phyloP scores from a whole-genome alignment of 2,329 filamentous ascomycete species.

The Diaporthe sp. region DNA sequence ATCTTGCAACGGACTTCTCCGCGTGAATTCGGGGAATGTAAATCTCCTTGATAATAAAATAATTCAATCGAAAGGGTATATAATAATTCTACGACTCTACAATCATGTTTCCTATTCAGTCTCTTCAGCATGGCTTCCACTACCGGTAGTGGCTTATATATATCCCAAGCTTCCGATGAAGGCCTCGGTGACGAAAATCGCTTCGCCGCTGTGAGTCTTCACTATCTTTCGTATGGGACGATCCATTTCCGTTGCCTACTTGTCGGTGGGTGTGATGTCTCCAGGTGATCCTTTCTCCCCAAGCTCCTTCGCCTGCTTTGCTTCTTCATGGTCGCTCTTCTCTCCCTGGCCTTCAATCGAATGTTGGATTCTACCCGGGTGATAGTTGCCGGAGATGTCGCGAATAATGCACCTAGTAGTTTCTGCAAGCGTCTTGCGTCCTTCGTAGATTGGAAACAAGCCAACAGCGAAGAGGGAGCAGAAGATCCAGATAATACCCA shows the following conservation, averaged over 20 bases:
- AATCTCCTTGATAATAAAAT: neutral
- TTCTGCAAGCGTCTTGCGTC: slow-evolving; percentile 73
- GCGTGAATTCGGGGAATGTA: neutral
- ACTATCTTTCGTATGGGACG: no score
- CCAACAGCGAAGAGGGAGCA: slow-evolving; percentile 80
- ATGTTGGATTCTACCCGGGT: slow-evolving; percentile 45
- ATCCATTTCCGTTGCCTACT: neutral
- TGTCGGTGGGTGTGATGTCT: slow-evolving; percentile 43
- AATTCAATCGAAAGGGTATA: neutral
- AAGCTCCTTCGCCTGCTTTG: neutral
- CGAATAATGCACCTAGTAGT: slow-evolving; percentile 73
- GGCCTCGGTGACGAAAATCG: neutral
- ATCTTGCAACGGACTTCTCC: neutral
- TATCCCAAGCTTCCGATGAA: neutral
- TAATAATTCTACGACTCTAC: neutral
- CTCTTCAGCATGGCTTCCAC: neutral
- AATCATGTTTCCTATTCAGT: neutral
- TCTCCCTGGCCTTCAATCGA: slow-evolving; percentile 33
- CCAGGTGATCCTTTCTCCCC: slow-evolving; percentile 29
- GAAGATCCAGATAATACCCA: slow-evolving; percentile 86
- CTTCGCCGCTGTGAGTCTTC: neutral
- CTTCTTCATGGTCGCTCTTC: slow-evolving; percentile 14
- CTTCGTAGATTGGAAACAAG: slow-evolving; percentile 85
- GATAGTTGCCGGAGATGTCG: slow-evolving; percentile 67
- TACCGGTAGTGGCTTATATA: no score